Conservation (phyloP, 225 moss, liverwort and hornwort genomes). For the Physcomitrellopsis africana region DNA sequence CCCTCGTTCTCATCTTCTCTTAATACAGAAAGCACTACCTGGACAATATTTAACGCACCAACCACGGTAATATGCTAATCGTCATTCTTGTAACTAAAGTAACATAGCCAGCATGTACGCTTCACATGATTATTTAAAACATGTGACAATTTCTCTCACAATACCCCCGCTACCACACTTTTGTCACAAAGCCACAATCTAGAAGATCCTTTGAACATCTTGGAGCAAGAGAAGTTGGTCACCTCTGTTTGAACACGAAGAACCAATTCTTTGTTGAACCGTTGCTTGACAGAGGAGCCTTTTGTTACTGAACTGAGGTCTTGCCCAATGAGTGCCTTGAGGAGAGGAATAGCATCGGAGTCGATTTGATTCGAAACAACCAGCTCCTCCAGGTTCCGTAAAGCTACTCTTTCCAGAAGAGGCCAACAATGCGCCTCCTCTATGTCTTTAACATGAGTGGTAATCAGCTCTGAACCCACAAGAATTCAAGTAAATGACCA, state of each 20-base stretch:
- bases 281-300: constrained; percentile 55
- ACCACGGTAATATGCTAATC: background rate
- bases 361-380: constrained; percentile 51
- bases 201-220: constrained; percentile 25
- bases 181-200: constrained; percentile 9
- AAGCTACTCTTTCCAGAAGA: constrained; percentile 59
- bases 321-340: constrained; percentile 40
- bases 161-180: background rate
- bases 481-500: background rate
- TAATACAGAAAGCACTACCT: constrained; percentile 73
- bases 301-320: constrained; percentile 21
- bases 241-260: constrained; percentile 87
- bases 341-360: constrained; percentile 47
- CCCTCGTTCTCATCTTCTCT: constrained; percentile 41
- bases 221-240: constrained; percentile 39
- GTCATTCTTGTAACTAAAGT: constrained; percentile 22
- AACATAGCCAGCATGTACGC: constrained; percentile 2
- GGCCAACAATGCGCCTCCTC: constrained; percentile 65
- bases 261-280: constrained; percentile 55
- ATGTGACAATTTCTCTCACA: background rate
- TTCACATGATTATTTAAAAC: background rate
- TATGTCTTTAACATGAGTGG: constrained; percentile 41
- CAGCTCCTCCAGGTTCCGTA: constrained; percentile 68
- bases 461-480: constrained; percentile 53
- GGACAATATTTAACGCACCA: constrained; percentile 23